Base-by-base conservation (phyloP, 805 yeast species). In the Metschnikowia noctiluminum region DNA sequence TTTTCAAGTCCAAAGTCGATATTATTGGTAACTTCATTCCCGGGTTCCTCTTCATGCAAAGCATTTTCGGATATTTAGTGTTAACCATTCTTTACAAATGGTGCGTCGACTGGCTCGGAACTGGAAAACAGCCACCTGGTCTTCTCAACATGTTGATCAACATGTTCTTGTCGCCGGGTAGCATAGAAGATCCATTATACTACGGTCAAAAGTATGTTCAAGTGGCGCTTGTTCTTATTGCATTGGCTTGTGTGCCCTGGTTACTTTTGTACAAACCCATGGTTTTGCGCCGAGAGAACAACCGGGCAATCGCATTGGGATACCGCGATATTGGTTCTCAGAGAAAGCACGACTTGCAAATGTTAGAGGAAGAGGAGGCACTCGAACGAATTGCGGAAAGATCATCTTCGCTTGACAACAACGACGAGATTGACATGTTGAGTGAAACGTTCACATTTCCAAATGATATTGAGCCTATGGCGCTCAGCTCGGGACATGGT, bases 81-180 rank as follows among this genome's bases (percentile, higher is more conserved):
- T 52, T 84, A n/a, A 72, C 82, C 38, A 84, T 85, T 53, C 74
- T 85, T 38, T 85, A 84, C 69, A 85, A 85, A 65, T 85, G 91
- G 91, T 69, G 80, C 36, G 77, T 80, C 39, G 86, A 85, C 63
- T 85, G 91, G 91, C 65, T 80, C 35, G 79, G 71, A 21, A 78
- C 73, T n/a, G 78, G 63, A 1, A 77, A 74, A 49, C 82, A 81
- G 38, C 88, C 91, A 2, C 91, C 91, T 7, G 84, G 87, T 35
- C 70, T 85, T 56, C 76, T 85, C 54, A 84, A 85, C 63, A 85
- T 84, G 87, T 70, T 85, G 60, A 85, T 85, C 54, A 80, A 80
- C 58, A 85, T 85, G 91, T 85, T 85, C 57, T 73, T 85, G 56
- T 69, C 88, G 1, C 91, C 91, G 11, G 91, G 91, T 8, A 76